A percentile compares a stretch with the other conserved stretches of the same genome.
Evolutionary conservation across 176 grass and related monocot species (phyloP).

Genomic region (bread wheat (Triticum aestivum)): DNA sequence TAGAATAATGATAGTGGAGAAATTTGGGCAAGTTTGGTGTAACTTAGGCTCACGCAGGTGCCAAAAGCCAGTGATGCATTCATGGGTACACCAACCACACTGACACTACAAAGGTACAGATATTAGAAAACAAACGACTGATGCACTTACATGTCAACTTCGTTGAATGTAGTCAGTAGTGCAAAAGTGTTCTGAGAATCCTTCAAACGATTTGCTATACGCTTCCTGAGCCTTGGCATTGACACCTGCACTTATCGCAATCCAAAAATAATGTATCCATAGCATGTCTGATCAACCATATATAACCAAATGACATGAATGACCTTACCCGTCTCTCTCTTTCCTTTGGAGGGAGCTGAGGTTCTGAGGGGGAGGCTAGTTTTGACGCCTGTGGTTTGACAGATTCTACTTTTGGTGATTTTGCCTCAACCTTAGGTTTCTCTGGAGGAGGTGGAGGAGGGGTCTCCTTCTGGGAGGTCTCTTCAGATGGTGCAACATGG

Average conservation of each 20-base stretch:
- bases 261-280: not conserved
- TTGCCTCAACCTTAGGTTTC: constrained; percentile 47
- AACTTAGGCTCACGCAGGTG: not conserved
- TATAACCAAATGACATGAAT: constrained; percentile 1
- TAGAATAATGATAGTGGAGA: not conserved
- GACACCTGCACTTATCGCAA: constrained; percentile 46
- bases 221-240: constrained; percentile 77
- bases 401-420: constrained; percentile 40
- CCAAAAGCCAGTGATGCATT: not conserved
- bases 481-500: constrained; percentile 59
- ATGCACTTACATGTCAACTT: constrained; percentile 86
- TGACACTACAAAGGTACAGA: not conserved
- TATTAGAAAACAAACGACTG: not conserved
- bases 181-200: constrained; percentile 93
- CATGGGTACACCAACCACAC: constrained; percentile 13
- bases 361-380: constrained; percentile 56
- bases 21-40: not conserved
- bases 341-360: constrained; percentile 83
- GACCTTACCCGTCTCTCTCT: constrained; percentile 63
- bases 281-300: constrained; percentile 8
- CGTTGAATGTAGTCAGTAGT: constrained; percentile 78
- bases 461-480: constrained; percentile 48
- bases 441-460: constrained; percentile 27
- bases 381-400: constrained; percentile 29
- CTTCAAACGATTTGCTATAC: constrained; percentile 76